These are phyloP conservation scores for Sugiyamaella qingdaonensis DNA, from an alignment of 805 yeast species.

Conservation along the genomic window DNA sequence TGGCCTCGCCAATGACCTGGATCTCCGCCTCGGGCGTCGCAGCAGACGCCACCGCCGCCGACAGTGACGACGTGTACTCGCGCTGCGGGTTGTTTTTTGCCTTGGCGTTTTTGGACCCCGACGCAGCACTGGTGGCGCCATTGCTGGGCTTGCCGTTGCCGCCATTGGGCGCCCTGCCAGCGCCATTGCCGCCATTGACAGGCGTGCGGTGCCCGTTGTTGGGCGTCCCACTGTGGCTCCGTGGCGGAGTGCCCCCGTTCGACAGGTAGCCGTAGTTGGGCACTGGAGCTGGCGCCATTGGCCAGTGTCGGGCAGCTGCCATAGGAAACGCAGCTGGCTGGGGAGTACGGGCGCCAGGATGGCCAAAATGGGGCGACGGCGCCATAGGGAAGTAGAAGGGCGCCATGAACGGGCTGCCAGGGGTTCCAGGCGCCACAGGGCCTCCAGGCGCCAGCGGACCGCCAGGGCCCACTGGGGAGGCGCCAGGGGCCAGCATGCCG, in stretches of 20 bases:
- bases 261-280: not conserved
- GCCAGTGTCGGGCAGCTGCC: not conserved
- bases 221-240: conserved; percentile 10
- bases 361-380: not conserved
- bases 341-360: not conserved
- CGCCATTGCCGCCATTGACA: not conserved
- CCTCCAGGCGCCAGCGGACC: not conserved
- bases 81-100: conserved; percentile 3
- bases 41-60: conserved; percentile 37
- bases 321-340: not conserved
- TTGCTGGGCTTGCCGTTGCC: conserved; percentile 14
- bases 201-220: not conserved
- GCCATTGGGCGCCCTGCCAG: not conserved
- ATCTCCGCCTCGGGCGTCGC: conserved; percentile 40
- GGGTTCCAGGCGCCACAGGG: not conserved
- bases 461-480: not conserved
- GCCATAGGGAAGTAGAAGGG: conserved; percentile 9
- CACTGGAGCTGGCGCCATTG: conserved; percentile 1
- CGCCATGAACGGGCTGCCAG: conserved; percentile 4
- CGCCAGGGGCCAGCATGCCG: not conserved
- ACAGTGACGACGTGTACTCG: conserved; percentile 36
- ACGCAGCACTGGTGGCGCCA: not conserved
- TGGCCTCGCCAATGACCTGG: conserved; percentile 72
- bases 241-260: not conserved
- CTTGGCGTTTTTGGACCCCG: not conserved